Evolutionary conservation across 2,329 filamentous ascomycete species (phyloP).

Genomic region (Penicillium sp.): DNA sequence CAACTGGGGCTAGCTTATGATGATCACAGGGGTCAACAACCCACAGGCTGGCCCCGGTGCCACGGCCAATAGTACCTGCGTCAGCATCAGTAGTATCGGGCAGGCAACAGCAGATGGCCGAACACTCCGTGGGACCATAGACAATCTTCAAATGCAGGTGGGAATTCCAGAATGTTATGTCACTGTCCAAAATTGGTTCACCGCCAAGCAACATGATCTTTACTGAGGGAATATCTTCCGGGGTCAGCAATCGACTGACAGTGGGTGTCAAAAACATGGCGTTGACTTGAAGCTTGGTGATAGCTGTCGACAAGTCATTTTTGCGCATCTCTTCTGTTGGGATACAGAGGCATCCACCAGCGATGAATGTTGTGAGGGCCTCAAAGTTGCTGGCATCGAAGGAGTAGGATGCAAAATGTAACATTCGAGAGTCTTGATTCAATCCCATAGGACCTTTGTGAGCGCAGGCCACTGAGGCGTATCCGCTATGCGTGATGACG

Average conservation of each 20-base stretch:
- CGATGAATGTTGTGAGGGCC: neutral
- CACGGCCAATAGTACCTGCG: neutral
- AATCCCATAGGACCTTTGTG: constrained; percentile 39
- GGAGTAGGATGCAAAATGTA: neutral
- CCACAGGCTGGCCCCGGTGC: neutral
- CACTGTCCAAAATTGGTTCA: neutral
- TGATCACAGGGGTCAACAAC: neutral
- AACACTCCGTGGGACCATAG: neutral
- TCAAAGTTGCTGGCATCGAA: neutral
- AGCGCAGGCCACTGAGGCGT: constrained; percentile 51
- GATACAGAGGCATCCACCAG: neutral
- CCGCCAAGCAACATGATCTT: neutral
- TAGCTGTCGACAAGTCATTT: neutral
- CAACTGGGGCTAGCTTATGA: constrained; percentile 21
- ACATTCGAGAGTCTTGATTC: constrained; percentile 39
- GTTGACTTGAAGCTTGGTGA: neutral
- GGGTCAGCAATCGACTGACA: neutral
- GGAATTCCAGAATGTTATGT: neutral
- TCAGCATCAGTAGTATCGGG: neutral
- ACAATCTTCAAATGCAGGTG: neutral
- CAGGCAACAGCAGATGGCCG: neutral
- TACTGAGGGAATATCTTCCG: neutral
- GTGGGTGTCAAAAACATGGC: neutral
- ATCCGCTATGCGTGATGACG: constrained; percentile 56
- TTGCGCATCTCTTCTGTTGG: neutral